These are phyloP conservation scores for Puccinia polysora DNA, from an alignment of 1,284 basidiomycete genomes.

Conservation along the genomic window DNA sequence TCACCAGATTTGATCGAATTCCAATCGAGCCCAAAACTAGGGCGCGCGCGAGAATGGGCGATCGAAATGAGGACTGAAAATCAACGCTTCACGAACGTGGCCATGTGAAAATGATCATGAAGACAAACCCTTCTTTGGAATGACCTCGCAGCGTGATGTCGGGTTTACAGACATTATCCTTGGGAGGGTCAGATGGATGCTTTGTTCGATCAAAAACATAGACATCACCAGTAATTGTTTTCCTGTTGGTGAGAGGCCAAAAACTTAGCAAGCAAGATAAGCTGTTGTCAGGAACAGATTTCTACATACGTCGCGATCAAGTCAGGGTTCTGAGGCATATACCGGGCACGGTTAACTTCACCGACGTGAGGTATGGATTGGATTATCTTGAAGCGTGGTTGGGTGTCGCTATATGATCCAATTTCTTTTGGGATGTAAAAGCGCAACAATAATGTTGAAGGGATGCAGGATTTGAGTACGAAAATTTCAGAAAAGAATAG, in stretches of 20 bases:
- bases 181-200: constrained; percentile 82
- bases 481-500: constrained; percentile 45
- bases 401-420: constrained; percentile 74
- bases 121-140: constrained; percentile 45
- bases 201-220: constrained; percentile 94
- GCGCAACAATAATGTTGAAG: not conserved
- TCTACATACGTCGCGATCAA: constrained; percentile 70
- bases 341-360: constrained; percentile 93
- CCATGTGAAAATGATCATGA: not conserved
- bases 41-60: constrained; percentile 10
- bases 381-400: constrained; percentile 77
- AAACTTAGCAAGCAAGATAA: not conserved
- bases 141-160: constrained; percentile 88
- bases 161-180: constrained; percentile 73
- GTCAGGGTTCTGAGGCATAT: constrained; percentile 98
- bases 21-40: constrained; percentile 88
- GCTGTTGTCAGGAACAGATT: not conserved
- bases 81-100: not conserved
- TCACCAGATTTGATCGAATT: constrained; percentile 75
- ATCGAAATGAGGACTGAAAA: constrained; percentile 18
- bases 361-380: constrained; percentile 94
- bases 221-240: constrained; percentile 82
- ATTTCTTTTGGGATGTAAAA: constrained; percentile 60
- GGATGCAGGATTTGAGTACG: not conserved
- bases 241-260: constrained; percentile 51